Percentiles rank a stretch among this genome's conserved stretches.
These are phyloP conservation scores for Arthromyces matolae DNA, from an alignment of 768 basidiomycete genomes.

Conservation along the genomic window DNA sequence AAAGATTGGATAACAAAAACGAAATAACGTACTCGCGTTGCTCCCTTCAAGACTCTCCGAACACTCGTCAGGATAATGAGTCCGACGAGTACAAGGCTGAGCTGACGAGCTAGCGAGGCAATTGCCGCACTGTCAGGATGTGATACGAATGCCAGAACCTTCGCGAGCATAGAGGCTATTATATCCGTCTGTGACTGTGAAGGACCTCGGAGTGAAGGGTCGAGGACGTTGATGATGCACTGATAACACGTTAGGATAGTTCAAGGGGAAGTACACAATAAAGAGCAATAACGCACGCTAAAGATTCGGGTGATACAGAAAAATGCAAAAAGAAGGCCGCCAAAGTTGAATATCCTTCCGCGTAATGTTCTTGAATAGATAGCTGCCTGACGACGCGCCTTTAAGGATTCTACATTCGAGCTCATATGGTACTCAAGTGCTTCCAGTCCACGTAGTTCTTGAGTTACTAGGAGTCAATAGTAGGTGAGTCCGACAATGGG, in stretches of 20 bases:
- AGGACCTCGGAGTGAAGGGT: conserved; percentile 28
- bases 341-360: conserved; percentile 45
- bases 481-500: not conserved
- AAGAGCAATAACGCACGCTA: conserved; percentile 55
- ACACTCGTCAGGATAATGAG: conserved; percentile 73
- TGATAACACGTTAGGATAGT: conserved; percentile 15
- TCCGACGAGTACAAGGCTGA: conserved; percentile 69
- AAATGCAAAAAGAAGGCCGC: conserved; percentile 54
- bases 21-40: conserved; percentile 44
- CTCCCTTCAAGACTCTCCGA: conserved; percentile 63
- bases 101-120: conserved; percentile 41
- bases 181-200: conserved; percentile 22
- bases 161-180: conserved; percentile 40
- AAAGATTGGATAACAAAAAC: not conserved
- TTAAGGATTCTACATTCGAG: conserved; percentile 49
- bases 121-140: conserved; percentile 31
- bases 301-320: conserved; percentile 65
- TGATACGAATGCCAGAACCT: conserved; percentile 27
- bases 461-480: conserved; percentile 31
- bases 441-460: conserved; percentile 63
- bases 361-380: conserved; percentile 50
- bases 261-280: conserved; percentile 2
- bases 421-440: conserved; percentile 68
- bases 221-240: conserved; percentile 51
- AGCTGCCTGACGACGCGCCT: conserved; percentile 44